Evolutionary conservation across 805 yeast genomes (phyloP), one percentile per base, ranked within the genome.

Genomic region (Gaillardinia entomophila): DNA sequence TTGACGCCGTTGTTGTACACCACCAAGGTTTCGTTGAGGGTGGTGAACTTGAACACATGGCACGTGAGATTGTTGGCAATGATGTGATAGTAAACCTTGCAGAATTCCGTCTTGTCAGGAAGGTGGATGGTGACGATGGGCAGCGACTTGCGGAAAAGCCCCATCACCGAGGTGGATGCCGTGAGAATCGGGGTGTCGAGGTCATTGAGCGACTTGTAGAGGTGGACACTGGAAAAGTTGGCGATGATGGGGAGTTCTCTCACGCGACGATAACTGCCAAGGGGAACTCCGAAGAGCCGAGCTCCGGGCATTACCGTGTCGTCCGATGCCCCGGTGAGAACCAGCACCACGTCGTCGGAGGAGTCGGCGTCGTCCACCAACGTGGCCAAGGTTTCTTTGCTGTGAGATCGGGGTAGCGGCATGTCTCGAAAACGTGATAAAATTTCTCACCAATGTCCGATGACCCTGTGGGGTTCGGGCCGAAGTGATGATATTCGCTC

Each of bases 61-160:
- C 49, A 41, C 18, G 49, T 43, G 15, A 45, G 32, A 27, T 43
- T 43, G 26, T 40, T 45, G 11, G 33, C 38, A 23, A 43, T 30
- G 11, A 45, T 37, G 28, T 42, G 39, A 38, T 39, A 45, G 32
- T 41, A 42, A 12, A 45, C 39, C 17, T 32, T 37, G 34, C 48
- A 41, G 20, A 31, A 32, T 16, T 41, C 49, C 4, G 3, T 16
- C 19, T 39, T 41, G 15, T 18, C 28, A 24, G 41, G 35, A 16
- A 26, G n/a, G 25, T 25, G 33, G 5, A 34, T 30, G 15, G 40
- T 36, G 19, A 37, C 35, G 13, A 45, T 31, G 2, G 49, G 49
- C 6, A 46, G 31, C 24, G 37, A 41, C 28, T 43, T 45, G 31
- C 37, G 41, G 17, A 45, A 19, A 10, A 19, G 22, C 6, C 22